These are phyloP conservation scores for Sporisorium scitamineum DNA, from an alignment of 1,284 basidiomycete genomes.

Conservation along the genomic window DNA sequence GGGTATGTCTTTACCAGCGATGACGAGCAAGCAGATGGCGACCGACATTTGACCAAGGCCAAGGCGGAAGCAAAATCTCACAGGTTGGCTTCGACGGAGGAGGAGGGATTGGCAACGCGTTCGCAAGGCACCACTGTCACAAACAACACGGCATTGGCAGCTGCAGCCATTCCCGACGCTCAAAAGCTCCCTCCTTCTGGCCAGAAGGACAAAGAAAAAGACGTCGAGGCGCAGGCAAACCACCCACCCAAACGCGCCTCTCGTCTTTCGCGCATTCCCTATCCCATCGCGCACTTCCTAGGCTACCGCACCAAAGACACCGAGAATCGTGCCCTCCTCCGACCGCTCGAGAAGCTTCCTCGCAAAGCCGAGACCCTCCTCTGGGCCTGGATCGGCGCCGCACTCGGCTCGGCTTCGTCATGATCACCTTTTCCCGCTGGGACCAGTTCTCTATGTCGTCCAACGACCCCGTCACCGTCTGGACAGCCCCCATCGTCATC, in stretches of 20 bases:
- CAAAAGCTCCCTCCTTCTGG: not conserved
- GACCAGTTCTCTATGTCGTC: constrained; percentile 39
- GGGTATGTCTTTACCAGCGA: constrained; percentile 39
- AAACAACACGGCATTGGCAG: not conserved
- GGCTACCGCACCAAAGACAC: constrained; percentile 37
- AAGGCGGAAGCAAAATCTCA: not conserved
- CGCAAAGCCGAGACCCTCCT: constrained; percentile 49
- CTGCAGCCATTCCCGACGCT: constrained; percentile 12
- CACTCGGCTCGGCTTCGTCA: constrained; percentile 48
- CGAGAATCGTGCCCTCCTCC: constrained; percentile 33
- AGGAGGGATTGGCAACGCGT: constrained; percentile 14
- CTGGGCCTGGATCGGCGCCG: constrained; percentile 55
- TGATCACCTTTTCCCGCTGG: constrained; percentile 53
- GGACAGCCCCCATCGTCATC: constrained; percentile 54
- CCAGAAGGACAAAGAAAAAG: constrained; percentile 14
- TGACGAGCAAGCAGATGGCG: constrained; percentile 12
- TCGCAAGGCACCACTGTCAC: constrained; percentile 21
- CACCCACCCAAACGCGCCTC: constrained; percentile 21
- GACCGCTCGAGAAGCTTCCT: constrained; percentile 38
- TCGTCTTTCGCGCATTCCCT: constrained; percentile 44
- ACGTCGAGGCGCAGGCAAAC: constrained; percentile 36
- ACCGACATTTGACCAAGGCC: not conserved
- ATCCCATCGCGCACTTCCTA: constrained; percentile 48
- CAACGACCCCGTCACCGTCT: constrained; percentile 40
- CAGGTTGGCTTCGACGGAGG: constrained; percentile 20